phyloP scores from a whole-genome alignment of 2,329 filamentous ascomycete genomes.

The Colletotrichum sp. region DNA sequence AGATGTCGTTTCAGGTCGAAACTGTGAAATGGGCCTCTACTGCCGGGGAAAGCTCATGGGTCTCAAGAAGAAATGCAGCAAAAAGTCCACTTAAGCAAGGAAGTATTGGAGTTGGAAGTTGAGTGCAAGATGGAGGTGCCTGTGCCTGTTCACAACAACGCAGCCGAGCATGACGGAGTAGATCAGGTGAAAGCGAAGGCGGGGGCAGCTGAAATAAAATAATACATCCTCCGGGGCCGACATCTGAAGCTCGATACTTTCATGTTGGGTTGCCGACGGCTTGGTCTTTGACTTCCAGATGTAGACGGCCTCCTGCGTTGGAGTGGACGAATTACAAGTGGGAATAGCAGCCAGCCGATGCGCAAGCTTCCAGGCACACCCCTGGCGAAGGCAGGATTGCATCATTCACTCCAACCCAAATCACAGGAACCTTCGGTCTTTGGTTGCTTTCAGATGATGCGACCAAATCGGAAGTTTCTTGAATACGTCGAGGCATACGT shows the following conservation, averaged over 20 bases:
- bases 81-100: not conserved
- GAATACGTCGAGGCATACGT: not conserved
- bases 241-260: not conserved
- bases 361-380: not conserved
- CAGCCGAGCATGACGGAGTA: fast-evolving
- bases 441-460: not conserved
- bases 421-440: not conserved
- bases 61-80: not conserved
- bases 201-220: not conserved
- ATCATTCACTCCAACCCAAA: not conserved
- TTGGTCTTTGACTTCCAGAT: not conserved
- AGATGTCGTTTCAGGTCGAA: not conserved
- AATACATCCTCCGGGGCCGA: not conserved
- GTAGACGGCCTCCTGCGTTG: not conserved
- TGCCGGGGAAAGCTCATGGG: not conserved
- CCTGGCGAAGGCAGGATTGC: not conserved
- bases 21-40: not conserved
- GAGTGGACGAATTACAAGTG: not conserved
- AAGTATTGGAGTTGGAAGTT: not conserved
- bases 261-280: not conserved
- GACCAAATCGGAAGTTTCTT: not conserved
- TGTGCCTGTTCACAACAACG: not conserved
- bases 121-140: not conserved
- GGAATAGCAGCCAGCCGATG: not conserved
- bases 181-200: not conserved